Conservation (phyloP, 163 green algal species). For the Scenedesmus sp. region DNA sequence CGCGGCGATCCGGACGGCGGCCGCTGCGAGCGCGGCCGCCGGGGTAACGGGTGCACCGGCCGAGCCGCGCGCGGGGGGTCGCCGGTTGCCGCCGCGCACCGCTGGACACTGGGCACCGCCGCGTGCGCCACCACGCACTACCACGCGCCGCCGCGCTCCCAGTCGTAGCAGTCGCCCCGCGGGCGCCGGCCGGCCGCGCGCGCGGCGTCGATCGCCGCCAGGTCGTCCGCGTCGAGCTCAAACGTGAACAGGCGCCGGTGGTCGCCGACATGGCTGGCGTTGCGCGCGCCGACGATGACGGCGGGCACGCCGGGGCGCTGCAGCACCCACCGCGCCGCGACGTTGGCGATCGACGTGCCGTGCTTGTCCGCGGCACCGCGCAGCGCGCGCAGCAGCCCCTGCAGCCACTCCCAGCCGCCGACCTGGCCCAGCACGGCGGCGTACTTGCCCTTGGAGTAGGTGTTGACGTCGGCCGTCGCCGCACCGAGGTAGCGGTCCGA, state of each 20-base stretch:
- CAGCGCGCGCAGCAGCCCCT: constrained; percentile 69
- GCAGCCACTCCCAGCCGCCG: constrained; percentile 81
- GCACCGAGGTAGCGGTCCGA: constrained; percentile 17
- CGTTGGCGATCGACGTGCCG: constrained; percentile 72
- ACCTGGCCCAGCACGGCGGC: constrained; percentile 63
- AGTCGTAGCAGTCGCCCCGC: constrained; percentile 74
- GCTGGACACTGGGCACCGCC: too few species aligned
- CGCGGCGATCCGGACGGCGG: too few species aligned
- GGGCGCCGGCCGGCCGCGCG: constrained; percentile 60
- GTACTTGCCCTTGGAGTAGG: constrained; percentile 74
- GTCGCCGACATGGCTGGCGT: constrained; percentile 74
- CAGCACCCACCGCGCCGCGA: constrained; percentile 85
- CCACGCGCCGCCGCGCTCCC: constrained; percentile 75
- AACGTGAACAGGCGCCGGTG: constrained; percentile 73
- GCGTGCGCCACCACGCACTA: background rate
- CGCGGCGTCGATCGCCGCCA: constrained; percentile 65
- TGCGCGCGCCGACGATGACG: constrained; percentile 76
- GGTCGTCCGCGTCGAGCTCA: constrained; percentile 68
- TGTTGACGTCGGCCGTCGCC: constrained; percentile 18
- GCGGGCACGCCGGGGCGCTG: constrained; percentile 65
- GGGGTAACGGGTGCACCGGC: too few species aligned
- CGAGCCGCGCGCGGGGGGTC: too few species aligned
- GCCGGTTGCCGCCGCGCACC: too few species aligned
- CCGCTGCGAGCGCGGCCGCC: too few species aligned
- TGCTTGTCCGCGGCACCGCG: constrained; percentile 67